These are phyloP conservation scores for Amanita jacksonii DNA, from an alignment of 768 basidiomycete species.

Conservation along the genomic window DNA sequence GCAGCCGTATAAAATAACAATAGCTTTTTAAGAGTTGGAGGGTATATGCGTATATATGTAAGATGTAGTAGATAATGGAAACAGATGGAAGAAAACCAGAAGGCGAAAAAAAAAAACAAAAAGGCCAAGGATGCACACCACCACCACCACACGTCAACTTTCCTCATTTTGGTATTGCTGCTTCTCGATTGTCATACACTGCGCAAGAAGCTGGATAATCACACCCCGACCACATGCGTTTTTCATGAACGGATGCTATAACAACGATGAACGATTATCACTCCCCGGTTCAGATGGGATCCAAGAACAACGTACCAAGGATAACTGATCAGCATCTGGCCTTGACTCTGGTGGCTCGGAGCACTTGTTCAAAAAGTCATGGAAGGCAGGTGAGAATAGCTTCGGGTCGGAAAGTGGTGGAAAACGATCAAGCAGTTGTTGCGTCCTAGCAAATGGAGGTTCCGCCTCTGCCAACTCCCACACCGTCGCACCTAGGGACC, in stretches of 20 bases:
- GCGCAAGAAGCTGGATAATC: conserved; percentile 55
- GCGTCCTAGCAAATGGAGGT: conserved; percentile 60
- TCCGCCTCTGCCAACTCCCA: conserved; percentile 75
- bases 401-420: conserved; percentile 51
- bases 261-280: neutral
- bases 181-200: conserved; percentile 62
- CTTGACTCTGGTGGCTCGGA: conserved; percentile 49
- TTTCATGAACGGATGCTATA: conserved; percentile 52
- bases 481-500: conserved; percentile 76
- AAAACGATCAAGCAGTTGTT: conserved; percentile 53
- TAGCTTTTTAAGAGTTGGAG: no score
- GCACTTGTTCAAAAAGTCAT: conserved; percentile 62
- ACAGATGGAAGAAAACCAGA: no score
- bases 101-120: no score
- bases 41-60: no score
- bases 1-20: no score
- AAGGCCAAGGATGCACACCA: no score
- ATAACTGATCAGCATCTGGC: conserved; percentile 46
- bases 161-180: conserved; percentile 17
- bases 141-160: neutral
- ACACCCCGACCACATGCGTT: conserved; percentile 61
- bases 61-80: no score
- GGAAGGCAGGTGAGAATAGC: conserved; percentile 56
- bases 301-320: conserved; percentile 36
- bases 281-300: neutral